phyloP scores from a whole-genome alignment of 139 green algal species.

The Picocystis salinarum region DNA sequence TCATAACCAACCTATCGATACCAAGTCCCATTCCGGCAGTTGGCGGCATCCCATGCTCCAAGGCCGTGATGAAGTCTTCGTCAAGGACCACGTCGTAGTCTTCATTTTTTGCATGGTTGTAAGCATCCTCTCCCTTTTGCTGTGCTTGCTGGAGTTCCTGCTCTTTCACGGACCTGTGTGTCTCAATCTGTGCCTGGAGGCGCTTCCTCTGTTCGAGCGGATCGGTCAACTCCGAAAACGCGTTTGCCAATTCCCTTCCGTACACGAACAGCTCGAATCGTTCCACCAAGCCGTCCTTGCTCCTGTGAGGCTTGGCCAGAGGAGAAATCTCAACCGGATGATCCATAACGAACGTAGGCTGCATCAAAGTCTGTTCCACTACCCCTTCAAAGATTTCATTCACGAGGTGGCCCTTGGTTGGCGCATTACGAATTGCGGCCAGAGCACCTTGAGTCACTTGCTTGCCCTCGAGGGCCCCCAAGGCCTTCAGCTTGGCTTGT shows the following conservation, averaged over 20 bases:
- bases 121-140: too few relatives aligned
- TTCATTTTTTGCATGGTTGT: too few relatives aligned
- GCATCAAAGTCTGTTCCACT: constrained; percentile 42
- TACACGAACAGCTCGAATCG: constrained; percentile 95
- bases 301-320: constrained; percentile 82
- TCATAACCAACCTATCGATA: constrained; percentile 93
- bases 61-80: constrained; percentile 84
- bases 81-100: constrained; percentile 48
- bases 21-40: constrained; percentile 90
- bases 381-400: constrained; percentile 87
- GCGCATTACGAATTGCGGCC: neutral
- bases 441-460: constrained; percentile 7
- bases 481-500: neutral
- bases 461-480: constrained; percentile 1
- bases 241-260: constrained; percentile 86
- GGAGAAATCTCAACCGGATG: constrained; percentile 84
- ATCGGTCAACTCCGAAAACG: constrained; percentile 91
- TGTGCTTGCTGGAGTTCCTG: too few relatives aligned
- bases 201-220: constrained; percentile 78
- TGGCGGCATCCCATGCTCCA: constrained; percentile 95
- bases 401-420: constrained; percentile 45
- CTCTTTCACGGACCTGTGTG: too few relatives aligned
- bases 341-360: constrained; percentile 95
- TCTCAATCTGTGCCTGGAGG: constrained; percentile 63
- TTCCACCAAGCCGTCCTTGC: constrained; percentile 57